Conservation (phyloP, 345 rosid species). For the Brassica rapa region DNA sequence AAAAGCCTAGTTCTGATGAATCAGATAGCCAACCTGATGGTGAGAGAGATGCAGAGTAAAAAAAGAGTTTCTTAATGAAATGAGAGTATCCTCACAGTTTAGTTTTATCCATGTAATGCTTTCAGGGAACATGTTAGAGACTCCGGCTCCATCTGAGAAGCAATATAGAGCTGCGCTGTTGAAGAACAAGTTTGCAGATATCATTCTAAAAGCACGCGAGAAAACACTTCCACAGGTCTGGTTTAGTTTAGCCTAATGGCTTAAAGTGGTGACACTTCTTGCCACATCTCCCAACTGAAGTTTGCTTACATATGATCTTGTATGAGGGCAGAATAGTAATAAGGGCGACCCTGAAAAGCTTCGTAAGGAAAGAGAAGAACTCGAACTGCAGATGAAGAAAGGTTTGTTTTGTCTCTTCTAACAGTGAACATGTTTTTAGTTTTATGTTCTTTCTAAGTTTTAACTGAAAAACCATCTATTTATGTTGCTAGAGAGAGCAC, state of each 20-base stretch:
- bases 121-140: constrained; percentile 72
- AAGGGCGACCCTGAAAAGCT: constrained; percentile 83
- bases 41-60: constrained; percentile 43
- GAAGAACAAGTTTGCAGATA: constrained; percentile 90
- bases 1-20: constrained; percentile 56
- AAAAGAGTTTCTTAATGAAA: constrained; percentile 35
- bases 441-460: neutral
- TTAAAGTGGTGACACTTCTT: no score
- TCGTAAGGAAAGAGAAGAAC: constrained; percentile 79
- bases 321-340: constrained; percentile 53
- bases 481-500: constrained; percentile 67
- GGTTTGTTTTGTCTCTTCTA: constrained; percentile 44
- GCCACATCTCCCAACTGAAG: no score
- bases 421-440: neutral
- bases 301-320: neutral
- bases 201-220: constrained; percentile 87
- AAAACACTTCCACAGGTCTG: constrained; percentile 85
- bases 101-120: constrained; percentile 26
- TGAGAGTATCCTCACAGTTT: constrained; percentile 45
- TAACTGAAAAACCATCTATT: neutral
- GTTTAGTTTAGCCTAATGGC: neutral
- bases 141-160: constrained; percentile 77
- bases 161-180: constrained; percentile 78
- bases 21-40: constrained; percentile 70
- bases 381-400: constrained; percentile 72